phyloP scores from a whole-genome alignment of 1,139 yeast species.

The Hanseniaspora uvarum region DNA sequence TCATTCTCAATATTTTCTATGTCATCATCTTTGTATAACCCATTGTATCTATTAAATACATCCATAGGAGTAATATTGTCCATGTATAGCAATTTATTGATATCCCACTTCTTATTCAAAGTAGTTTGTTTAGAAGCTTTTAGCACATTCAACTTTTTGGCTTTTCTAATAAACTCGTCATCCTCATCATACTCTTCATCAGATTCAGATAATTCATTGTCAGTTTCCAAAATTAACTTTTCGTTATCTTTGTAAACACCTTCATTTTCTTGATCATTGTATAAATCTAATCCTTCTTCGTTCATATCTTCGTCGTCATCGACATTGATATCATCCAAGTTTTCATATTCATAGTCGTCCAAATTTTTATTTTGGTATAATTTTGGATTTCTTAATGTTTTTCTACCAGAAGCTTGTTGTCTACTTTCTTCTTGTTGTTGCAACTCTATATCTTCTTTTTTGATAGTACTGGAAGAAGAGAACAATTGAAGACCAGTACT shows the following conservation, averaged over 20 bases:
- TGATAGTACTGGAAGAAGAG: conserved; percentile 46
- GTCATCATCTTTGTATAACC: conserved; percentile 34
- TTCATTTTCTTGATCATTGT: conserved; percentile 33
- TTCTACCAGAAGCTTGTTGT: conserved; percentile 46
- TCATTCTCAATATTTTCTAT: conserved; percentile 36
- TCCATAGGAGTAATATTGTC: conserved; percentile 65
- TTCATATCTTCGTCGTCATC: conserved; percentile 30
- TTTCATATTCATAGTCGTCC: conserved; percentile 33
- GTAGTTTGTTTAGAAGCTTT: conserved; percentile 27
- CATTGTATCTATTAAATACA: conserved; percentile 65
- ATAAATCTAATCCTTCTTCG: conserved; percentile 21
- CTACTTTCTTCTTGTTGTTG: conserved; percentile 31
- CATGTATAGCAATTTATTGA: conserved; percentile 70
- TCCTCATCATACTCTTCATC: conserved; percentile 37
- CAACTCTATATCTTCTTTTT: conserved; percentile 34
- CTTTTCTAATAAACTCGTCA: conserved; percentile 39
- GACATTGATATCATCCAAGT: conserved; percentile 22
- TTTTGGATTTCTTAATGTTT: conserved; percentile 48
- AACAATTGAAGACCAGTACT: conserved; percentile 69
- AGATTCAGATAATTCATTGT: conserved; percentile 41
- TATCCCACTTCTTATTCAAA: conserved; percentile 52
- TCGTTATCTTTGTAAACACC: conserved; percentile 43
- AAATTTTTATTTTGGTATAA: conserved; percentile 47
- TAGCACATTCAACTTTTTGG: conserved; percentile 36
- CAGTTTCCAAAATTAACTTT: conserved; percentile 33